These are phyloP conservation scores for Colletotrichum filicis DNA, from an alignment of 2,329 filamentous ascomycete genomes.

Conservation along the genomic window DNA sequence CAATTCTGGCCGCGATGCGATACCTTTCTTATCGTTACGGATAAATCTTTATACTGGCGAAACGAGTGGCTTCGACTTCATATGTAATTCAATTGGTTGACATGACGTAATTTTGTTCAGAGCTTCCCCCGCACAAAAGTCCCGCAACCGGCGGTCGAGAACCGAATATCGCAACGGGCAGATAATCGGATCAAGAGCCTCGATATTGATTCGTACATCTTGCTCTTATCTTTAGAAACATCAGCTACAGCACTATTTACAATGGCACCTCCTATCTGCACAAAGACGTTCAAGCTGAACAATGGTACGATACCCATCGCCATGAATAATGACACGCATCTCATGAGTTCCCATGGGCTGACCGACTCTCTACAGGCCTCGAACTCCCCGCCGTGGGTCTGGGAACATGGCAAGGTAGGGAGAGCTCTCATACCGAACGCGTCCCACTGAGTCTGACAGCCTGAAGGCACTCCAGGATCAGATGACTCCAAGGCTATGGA, in stretches of 20 bases:
- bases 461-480: constrained; percentile 28
- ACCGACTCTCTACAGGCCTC: constrained; percentile 2
- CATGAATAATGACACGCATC: too few relatives aligned
- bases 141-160: background rate
- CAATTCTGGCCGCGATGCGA: background rate
- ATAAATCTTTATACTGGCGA: background rate
- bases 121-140: background rate
- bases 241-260: background rate
- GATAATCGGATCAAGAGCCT: too few relatives aligned
- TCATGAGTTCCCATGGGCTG: background rate
- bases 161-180: background rate
- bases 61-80: background rate
- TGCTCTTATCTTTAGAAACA: background rate
- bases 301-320: constrained; percentile 15
- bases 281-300: constrained; percentile 36
- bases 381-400: constrained; percentile 39
- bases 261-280: constrained; percentile 34
- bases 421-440: background rate
- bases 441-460: background rate
- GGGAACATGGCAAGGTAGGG: constrained; percentile 41
- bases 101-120: background rate
- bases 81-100: background rate
- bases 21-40: background rate
- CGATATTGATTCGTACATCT: too few relatives aligned
- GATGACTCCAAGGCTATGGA: constrained; percentile 39